These are phyloP conservation scores for Volvox reticuliferus DNA, from an alignment of 139 green algal species.

Conservation along the genomic window DNA sequence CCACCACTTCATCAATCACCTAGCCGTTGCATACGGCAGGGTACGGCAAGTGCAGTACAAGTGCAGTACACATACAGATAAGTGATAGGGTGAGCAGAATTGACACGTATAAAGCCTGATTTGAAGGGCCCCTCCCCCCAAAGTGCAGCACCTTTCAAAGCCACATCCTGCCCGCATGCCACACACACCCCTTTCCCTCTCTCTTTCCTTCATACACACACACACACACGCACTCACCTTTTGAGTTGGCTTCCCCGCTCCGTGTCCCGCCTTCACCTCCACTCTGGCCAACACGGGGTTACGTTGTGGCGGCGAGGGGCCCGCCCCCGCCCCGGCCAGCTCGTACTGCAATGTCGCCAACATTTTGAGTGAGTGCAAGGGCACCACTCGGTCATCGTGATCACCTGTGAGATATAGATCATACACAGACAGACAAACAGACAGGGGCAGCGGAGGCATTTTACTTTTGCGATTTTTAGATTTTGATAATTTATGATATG, in stretches of 20 bases:
- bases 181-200: background rate
- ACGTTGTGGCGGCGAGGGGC: constrained; percentile 63
- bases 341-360: constrained; percentile 85
- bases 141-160: no score
- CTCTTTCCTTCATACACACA: background rate
- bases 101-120: no score
- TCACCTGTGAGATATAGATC: constrained; percentile 58
- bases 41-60: no score
- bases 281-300: constrained; percentile 92
- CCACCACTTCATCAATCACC: constrained; percentile 79
- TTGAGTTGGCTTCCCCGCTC: constrained; percentile 90
- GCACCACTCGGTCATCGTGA: constrained; percentile 92
- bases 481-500: background rate
- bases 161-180: background rate
- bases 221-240: constrained; percentile 65
- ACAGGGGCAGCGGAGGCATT: no score
- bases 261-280: constrained; percentile 84
- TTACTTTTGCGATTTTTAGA: no score
- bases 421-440: no score
- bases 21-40: background rate
- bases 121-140: no score
- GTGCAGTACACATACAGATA: no score
- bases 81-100: no score
- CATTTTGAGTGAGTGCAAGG: constrained; percentile 92
- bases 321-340: constrained; percentile 52